Evolutionary conservation across 805 yeast species (phyloP).

Genomic region (Metschnikowia kofuensis): DNA sequence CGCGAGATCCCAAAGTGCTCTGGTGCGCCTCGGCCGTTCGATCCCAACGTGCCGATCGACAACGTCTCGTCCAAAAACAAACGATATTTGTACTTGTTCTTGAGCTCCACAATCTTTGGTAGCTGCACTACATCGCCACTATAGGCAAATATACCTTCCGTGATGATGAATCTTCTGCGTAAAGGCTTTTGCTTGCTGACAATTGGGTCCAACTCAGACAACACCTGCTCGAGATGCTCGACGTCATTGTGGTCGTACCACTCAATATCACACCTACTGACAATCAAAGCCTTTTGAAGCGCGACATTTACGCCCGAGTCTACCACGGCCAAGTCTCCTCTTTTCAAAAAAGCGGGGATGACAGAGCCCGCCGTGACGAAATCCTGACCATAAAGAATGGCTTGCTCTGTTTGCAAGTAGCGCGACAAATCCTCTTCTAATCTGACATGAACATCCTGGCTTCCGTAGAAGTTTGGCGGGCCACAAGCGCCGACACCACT

Average conservation of each 20-base stretch:
- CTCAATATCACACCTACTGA: slow-evolving; percentile 82
- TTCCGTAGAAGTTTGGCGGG: slow-evolving; percentile 96
- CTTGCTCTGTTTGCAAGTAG: slow-evolving; percentile 72
- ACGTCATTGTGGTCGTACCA: slow-evolving; percentile 87
- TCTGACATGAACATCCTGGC: slow-evolving; percentile 84
- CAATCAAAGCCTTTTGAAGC: slow-evolving; percentile 81
- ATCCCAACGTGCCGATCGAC: slow-evolving; percentile 84
- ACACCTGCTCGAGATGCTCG: slow-evolving; percentile 70
- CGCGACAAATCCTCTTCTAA: slow-evolving; percentile 72
- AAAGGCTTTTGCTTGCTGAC: slow-evolving; percentile 66
- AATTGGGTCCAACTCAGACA: slow-evolving; percentile 58
- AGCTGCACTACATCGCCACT: slow-evolving; percentile 79
- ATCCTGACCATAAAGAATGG: slow-evolving; percentile 91
- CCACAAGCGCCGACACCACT: slow-evolving; percentile 98
- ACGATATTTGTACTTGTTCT: slow-evolving; percentile 79
- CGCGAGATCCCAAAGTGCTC: slow-evolving; percentile 73
- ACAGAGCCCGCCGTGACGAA: slow-evolving; percentile 83
- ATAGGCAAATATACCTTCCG: slow-evolving; percentile 85
- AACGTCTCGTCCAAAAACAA: slow-evolving; percentile 83
- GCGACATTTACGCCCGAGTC: slow-evolving; percentile 76
- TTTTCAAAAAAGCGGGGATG: slow-evolving; percentile 87
- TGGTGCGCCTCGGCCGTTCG: slow-evolving; percentile 78
- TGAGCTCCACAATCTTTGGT: slow-evolving; percentile 65
- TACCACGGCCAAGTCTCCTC: slow-evolving; percentile 90
- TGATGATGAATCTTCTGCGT: slow-evolving; percentile 85